Conservation (phyloP, 805 yeast genomes). For the Candida rishiriensis region DNA sequence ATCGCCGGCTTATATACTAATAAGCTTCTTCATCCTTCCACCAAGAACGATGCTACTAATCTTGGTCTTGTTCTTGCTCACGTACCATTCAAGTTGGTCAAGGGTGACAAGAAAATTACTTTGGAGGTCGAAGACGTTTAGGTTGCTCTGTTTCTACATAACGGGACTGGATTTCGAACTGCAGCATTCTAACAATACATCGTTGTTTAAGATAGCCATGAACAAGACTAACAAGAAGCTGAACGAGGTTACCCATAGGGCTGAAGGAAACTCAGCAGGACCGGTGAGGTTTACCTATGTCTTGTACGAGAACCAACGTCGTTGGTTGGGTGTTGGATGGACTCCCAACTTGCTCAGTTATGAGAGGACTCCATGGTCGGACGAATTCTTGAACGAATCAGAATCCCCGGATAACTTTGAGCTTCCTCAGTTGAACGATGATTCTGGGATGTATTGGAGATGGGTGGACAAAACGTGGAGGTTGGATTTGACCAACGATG, state of each 20-base stretch:
- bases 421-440: conserved; percentile 69
- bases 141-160: conserved; percentile 70
- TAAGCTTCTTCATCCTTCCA: conserved; percentile 61
- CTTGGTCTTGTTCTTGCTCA: conserved; percentile 56
- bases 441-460: conserved; percentile 78
- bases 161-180: conserved; percentile 77
- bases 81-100: conserved; percentile 85
- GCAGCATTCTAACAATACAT: conserved; percentile 29
- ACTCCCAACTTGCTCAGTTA: conserved; percentile 85
- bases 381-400: conserved; percentile 85
- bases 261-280: conserved; percentile 14
- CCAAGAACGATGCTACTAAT: conserved; percentile 64
- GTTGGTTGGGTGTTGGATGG: conserved; percentile 99
- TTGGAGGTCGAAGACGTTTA: conserved; percentile 75
- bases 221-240: conserved; percentile 44
- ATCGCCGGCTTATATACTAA: conserved; percentile 76
- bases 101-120: conserved; percentile 76
- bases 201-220: conserved; percentile 50
- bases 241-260: conserved; percentile 18
- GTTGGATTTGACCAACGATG: conserved; percentile 83
- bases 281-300: conserved; percentile 86
- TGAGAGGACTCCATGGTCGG: conserved; percentile 97
- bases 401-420: conserved; percentile 72
- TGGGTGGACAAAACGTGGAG: conserved; percentile 96
- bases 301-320: conserved; percentile 88